Evolutionary conservation across 2,329 filamentous ascomycete species (phyloP), one percentile per base, ranked within the genome.

Genomic region (Cercospora beticola): DNA sequence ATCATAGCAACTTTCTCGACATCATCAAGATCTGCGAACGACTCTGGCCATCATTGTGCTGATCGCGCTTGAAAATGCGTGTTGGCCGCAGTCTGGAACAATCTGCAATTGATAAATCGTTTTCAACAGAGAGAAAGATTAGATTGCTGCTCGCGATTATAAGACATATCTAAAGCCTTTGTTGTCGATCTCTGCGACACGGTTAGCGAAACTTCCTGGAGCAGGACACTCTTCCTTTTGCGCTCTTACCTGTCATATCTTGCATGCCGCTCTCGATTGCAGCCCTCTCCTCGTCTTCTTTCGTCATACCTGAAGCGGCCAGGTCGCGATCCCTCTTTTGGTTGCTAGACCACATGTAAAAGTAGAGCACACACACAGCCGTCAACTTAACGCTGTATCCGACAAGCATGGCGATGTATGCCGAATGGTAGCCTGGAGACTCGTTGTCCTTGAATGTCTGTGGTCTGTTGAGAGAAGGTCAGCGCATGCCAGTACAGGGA

Each of bases 311-410:
- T 43, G 74, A 74, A 21, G 71, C 67, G 1, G 75, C 79, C 4
- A 80, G 83, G 54, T 83, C 83, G 0, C 81, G 76, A 74, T 88
- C 86, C 26, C 86, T 78, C 68, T 82, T 83, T 76, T 85, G 86
- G 75, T 88, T 88, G 14, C 81, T 81, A 1, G 78, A 74, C 72
- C 79, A 86, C 86, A 88, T 88, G 71, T 87, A 88, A 0, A 84
- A 69, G 68, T 86, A 87, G 2, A 88, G 73, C 0, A 85, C 78
- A 0, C 84, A 72, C 0, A 88, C 84, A 69, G 82, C 80, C 2
- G 78, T 64, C 0, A 87, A 76, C 76, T 88, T 87, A 9, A 87
- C 79, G 3, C 79, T 78, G 70, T 88, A 88, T 0, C 86, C 86
- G 52, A 86, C 81, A 23, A 88, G 77, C 81, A 88, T 88, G n/a